phyloP scores from a whole-genome alignment of 371 early-diverging fungal genomes.

The Lichtheimia corymbifera region DNA sequence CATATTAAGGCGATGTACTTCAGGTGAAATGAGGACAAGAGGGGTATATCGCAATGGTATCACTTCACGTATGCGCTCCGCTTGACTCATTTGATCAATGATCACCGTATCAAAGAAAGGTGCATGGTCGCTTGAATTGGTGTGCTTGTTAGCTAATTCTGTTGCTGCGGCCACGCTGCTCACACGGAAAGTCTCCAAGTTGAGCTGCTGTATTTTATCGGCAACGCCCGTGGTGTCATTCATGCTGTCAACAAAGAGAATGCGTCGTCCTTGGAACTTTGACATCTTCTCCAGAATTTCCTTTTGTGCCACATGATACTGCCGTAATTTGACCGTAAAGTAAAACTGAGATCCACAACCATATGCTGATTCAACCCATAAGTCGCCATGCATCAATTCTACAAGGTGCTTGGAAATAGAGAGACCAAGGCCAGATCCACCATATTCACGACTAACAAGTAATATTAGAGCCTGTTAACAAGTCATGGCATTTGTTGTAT shows the following conservation, averaged over 20 bases:
- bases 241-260: constrained; percentile 48
- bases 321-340: constrained; percentile 62
- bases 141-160: constrained; percentile 15
- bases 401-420: constrained; percentile 57
- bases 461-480: neutral
- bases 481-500: neutral
- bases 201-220: constrained; percentile 19
- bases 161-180: constrained; percentile 45
- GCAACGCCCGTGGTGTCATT: constrained; percentile 19
- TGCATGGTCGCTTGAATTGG: constrained; percentile 21
- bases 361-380: constrained; percentile 70
- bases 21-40: constrained; percentile 56
- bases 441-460: constrained; percentile 19
- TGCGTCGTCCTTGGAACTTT: constrained; percentile 52
- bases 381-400: constrained; percentile 61
- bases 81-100: constrained; percentile 38
- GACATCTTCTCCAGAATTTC: constrained; percentile 46
- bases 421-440: constrained; percentile 56
- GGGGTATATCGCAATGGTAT: constrained; percentile 62
- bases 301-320: constrained; percentile 37
- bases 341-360: constrained; percentile 75
- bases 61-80: constrained; percentile 50
- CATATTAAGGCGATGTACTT: constrained; percentile 52
- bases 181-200: constrained; percentile 22
- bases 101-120: constrained; percentile 46